Evolutionary conservation across 306 rosid genomes (phyloP).

Genomic region (Lithocarpus polystachyus): DNA sequence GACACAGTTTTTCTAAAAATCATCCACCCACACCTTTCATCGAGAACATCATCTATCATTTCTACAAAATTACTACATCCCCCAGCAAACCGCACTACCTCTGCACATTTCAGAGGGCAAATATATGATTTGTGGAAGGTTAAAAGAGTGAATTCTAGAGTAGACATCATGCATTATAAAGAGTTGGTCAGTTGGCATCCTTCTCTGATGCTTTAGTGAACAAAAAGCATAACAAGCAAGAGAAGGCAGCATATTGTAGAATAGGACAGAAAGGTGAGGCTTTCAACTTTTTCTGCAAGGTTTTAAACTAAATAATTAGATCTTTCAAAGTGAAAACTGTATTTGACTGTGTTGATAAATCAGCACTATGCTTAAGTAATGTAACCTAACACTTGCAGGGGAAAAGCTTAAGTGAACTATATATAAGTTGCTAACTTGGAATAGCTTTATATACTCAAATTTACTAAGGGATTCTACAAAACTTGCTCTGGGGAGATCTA

Average conservation of each 20-base stretch:
- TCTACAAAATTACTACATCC: not conserved
- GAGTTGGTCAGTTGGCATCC: not conserved
- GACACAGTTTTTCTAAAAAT: too few species aligned
- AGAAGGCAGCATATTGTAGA: not conserved
- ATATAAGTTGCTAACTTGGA: conserved; percentile 7
- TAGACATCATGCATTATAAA: not conserved
- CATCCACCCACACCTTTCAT: too few species aligned
- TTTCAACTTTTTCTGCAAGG: not conserved
- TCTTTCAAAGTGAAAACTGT: not conserved
- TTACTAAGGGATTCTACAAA: not conserved
- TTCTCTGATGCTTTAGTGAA: not conserved
- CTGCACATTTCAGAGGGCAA: not conserved
- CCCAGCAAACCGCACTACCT: not conserved
- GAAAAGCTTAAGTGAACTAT: conserved; percentile 1
- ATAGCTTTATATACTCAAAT: conserved; percentile 16
- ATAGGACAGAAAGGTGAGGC: not conserved
- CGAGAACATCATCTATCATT: not conserved
- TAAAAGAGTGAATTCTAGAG: not conserved
- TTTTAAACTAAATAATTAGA: not conserved
- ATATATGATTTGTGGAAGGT: not conserved
- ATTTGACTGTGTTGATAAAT: not conserved
- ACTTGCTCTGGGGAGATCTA: not conserved
- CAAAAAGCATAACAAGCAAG: not conserved
- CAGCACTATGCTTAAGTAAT: not conserved
- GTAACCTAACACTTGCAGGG: not conserved